phyloP scores from a whole-genome alignment of 2,329 filamentous ascomycete species.

The Iodosphaeria phyllophila region DNA sequence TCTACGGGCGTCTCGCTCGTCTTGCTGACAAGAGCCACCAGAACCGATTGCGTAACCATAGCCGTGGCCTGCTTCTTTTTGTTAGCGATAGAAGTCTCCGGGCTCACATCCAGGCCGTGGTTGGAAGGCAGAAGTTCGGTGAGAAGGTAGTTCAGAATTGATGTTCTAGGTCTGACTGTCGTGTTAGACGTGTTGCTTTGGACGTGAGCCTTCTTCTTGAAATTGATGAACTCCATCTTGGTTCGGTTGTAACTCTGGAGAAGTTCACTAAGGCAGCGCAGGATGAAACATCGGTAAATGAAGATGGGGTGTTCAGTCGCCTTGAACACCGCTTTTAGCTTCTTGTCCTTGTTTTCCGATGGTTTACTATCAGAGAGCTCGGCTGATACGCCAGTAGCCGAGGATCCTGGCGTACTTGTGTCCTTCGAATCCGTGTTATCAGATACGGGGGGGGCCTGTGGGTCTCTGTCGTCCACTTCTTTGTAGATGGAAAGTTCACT shows the following conservation, averaged over 20 bases:
- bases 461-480: conserved; percentile 76
- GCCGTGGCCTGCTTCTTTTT: conserved; percentile 82
- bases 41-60: conserved; percentile 64
- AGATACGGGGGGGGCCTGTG: conserved; percentile 13
- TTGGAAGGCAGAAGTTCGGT: conserved; percentile 51
- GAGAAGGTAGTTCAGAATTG: conserved; percentile 83
- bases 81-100: conserved; percentile 53
- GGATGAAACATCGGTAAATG: conserved; percentile 85
- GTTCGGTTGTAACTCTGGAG: conserved; percentile 82
- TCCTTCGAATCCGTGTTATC: conserved; percentile 23
- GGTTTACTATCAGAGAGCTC: conserved; percentile 7
- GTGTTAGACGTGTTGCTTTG: conserved; percentile 73
- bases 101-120: conserved; percentile 42
- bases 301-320: conserved; percentile 88
- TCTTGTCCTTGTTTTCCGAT: conserved; percentile 36
- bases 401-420: conserved; percentile 14
- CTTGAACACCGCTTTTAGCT: conserved; percentile 64
- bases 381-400: conserved; percentile 13
- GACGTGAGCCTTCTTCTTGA: conserved; percentile 77
- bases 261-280: conserved; percentile 82
- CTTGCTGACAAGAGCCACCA: conserved; percentile 75
- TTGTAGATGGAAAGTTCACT: conserved; percentile 83
- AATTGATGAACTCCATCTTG: conserved; percentile 98
- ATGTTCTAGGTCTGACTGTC: conserved; percentile 83
- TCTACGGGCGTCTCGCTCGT: conserved; percentile 59